Evolutionary conservation across 495 filamentous ascomycete species (phyloP), one percentile per base, ranked within the genome.

Genomic region (Trypethelium eluteriae): DNA sequence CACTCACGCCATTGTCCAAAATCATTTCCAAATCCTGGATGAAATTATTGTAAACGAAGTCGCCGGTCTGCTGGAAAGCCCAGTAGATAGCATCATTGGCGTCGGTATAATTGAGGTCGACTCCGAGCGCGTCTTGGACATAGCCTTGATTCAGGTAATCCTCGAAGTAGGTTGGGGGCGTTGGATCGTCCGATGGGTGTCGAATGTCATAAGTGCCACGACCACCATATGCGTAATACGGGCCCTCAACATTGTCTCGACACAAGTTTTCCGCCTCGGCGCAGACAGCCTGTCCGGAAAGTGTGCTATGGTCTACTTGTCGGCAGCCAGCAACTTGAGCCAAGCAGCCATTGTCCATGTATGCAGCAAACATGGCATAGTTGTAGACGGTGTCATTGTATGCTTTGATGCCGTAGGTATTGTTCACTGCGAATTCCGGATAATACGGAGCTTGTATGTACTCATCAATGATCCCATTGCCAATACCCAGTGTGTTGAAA

Each of bases 381-480:
- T 81, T 70, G 65, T 83, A 85, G 14, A 79, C 70, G 41, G 76
- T 82, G 38, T 82, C 73, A 70, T 84, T 88, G 71, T 91, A 83
- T 0, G 85, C 79, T 65, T 85, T 72, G 38, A 93, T 82, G 9
- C 85, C 85, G 70, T 92, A 95, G 3, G 89, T 88, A 71, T 94
- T 96, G 75, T 87, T 86, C 61, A 85, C 80, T 14, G 87, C 87
- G 74, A 90, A 86, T 16, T 81, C 73, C 2, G 88, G 83, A 70
- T 92, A 93, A 59, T 77, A 83, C 1, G 85, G 82, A 11, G 78
- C 81, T 76, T 93, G 89, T 9, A 86, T 81, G n/a, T 85, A 72
- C 62, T 85, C 81, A 74, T 95, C 90, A 62, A 93, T 80, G 68
- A 91, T 92, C 46, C 88, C 90, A 73, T 93, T 92, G 62, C 80